These are phyloP conservation scores for Petrea volubilis DNA, from an alignment of 257 asterid genomes.

Conservation along the genomic window DNA sequence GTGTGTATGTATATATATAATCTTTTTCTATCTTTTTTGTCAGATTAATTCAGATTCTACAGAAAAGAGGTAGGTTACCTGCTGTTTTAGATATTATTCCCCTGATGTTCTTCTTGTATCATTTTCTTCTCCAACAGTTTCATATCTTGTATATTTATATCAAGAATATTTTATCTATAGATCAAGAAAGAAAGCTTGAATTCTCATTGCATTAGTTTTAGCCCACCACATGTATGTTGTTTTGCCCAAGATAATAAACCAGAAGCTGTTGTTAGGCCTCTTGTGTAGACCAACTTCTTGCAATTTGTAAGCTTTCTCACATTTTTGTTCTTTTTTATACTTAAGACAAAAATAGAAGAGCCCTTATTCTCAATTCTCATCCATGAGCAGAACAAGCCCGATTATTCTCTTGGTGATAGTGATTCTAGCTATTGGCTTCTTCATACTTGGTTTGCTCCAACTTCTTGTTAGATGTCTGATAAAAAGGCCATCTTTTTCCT, in stretches of 20 bases:
- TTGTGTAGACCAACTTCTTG: slow-evolving; percentile 18
- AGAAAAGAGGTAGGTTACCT: slow-evolving; percentile 40
- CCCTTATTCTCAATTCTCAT: slow-evolving; percentile 10
- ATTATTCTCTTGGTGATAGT: slow-evolving; percentile 44
- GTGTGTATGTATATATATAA: no score
- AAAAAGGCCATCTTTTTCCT: slow-evolving; percentile 48
- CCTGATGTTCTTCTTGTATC: slow-evolving; percentile 26
- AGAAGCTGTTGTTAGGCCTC: not conserved
- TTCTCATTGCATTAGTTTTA: not conserved
- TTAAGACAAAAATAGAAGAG: not conserved
- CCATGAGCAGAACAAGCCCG: slow-evolving; percentile 58
- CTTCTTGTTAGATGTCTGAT: slow-evolving; percentile 41
- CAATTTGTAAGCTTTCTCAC: not conserved
- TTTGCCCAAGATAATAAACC: not conserved
- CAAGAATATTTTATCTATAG: not conserved
- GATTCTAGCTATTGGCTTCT: slow-evolving; percentile 51
- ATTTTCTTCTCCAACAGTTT: slow-evolving; percentile 16
- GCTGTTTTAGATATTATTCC: slow-evolving; percentile 33
- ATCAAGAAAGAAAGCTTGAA: not conserved
- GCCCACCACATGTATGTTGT: not conserved
- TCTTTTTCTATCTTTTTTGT: slow-evolving; percentile 4
- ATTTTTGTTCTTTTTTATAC: not conserved
- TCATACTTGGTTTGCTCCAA: slow-evolving; percentile 52
- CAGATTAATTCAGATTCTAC: slow-evolving; percentile 27
- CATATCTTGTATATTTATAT: not conserved